These are phyloP conservation scores for Globisporangium polare DNA, from an alignment of 352 stramenopile genomes.

Conservation along the genomic window DNA sequence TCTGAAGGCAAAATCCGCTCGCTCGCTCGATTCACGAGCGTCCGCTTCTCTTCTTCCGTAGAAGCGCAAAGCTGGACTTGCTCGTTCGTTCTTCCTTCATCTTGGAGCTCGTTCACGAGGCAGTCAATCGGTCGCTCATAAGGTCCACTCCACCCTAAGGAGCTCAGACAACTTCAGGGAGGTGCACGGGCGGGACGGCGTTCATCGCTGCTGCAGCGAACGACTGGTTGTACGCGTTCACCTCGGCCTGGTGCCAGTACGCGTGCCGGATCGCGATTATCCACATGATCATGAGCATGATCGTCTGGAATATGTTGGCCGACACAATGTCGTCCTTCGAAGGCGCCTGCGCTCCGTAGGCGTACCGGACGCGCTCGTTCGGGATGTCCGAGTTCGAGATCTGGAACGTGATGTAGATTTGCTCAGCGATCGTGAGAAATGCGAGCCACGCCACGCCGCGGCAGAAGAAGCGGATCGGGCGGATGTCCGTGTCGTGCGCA, in stretches of 20 bases:
- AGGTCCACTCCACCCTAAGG: not conserved
- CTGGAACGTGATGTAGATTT: constrained; percentile 82
- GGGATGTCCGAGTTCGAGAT: constrained; percentile 75
- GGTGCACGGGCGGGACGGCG: constrained; percentile 59
- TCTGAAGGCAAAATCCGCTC: not conserved
- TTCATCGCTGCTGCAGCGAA: constrained; percentile 82
- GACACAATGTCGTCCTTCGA: constrained; percentile 85
- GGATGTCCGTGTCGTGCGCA: constrained; percentile 83
- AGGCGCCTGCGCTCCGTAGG: constrained; percentile 65
- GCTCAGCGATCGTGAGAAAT: constrained; percentile 69
- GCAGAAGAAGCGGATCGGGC: constrained; percentile 81
- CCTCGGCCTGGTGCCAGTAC: constrained; percentile 68
- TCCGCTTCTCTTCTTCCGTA: constrained; percentile 5
- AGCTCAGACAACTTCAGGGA: constrained; percentile 58
- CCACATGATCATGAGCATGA: constrained; percentile 85
- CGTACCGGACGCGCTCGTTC: constrained; percentile 63
- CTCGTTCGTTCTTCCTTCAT: not conserved
- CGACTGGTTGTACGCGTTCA: constrained; percentile 79
- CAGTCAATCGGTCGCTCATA: not conserved
- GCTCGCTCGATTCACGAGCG: not conserved
- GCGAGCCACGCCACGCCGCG: constrained; percentile 75
- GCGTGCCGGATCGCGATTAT: constrained; percentile 76
- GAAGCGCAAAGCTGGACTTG: not conserved
- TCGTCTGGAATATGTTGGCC: constrained; percentile 79
- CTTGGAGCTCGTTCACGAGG: not conserved